Percentiles rank a stretch among this genome's conserved stretches.
These are phyloP conservation scores for Aspergillus tubingensis DNA, from an alignment of 2,329 filamentous ascomycete species.

Conservation along the genomic window DNA sequence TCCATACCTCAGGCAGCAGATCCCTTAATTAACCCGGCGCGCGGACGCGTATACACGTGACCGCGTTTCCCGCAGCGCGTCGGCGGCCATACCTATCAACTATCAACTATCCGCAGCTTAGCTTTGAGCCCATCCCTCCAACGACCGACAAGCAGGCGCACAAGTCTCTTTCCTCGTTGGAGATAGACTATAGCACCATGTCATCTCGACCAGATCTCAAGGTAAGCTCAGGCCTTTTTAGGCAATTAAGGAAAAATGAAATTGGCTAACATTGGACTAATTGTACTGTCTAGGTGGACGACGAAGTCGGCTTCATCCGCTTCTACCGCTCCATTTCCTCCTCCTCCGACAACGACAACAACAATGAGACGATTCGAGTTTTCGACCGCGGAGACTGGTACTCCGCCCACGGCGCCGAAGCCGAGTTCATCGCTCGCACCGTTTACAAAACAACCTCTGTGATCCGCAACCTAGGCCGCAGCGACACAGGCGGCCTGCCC, in stretches of 20 bases:
- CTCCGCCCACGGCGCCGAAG: conserved; percentile 60
- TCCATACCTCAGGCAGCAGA: conserved; percentile 2
- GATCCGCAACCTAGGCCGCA: conserved; percentile 81
- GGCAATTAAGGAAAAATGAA: not conserved
- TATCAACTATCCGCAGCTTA: not conserved
- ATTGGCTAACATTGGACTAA: not conserved
- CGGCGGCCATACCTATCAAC: not conserved
- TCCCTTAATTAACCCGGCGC: conserved; percentile 18
- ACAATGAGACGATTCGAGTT: conserved; percentile 69
- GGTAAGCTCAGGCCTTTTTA: conserved; percentile 47
- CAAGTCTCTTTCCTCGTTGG: conserved; percentile 7
- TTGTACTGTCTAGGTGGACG: conserved; percentile 69
- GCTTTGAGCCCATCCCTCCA: conserved; percentile 1
- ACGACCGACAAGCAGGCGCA: conserved; percentile 12
- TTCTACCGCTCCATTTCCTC: conserved; percentile 84
- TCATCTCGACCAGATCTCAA: conserved; percentile 72
- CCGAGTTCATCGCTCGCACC: conserved; percentile 55
- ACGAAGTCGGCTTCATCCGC: conserved; percentile 94
- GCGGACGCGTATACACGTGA: conserved; percentile 42
- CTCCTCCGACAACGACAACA: conserved; percentile 54
- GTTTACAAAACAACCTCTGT: conserved; percentile 98
- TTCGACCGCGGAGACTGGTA: conserved; percentile 96
- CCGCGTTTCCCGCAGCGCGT: conserved; percentile 22
- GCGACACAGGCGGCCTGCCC: conserved; percentile 78
- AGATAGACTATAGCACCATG: conserved; percentile 51